Conservation (phyloP, 768 basidiomycete genomes). For the Suillus americanus region DNA sequence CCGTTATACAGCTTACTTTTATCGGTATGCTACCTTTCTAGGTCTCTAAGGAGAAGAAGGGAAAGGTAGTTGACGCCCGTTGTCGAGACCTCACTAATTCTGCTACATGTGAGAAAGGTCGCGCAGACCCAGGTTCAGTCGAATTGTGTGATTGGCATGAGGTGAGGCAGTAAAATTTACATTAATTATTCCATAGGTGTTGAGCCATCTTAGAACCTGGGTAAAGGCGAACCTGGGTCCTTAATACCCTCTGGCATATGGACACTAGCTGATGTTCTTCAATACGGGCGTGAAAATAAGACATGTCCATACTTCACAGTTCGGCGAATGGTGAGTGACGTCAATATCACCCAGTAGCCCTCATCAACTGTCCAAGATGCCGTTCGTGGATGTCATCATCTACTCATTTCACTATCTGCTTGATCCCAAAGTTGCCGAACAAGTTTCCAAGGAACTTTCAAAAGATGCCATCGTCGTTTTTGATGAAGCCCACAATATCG, state of each 20-base stretch:
- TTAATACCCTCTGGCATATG: constrained; percentile 85
- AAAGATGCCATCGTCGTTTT: constrained; percentile 99
- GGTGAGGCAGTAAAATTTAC: constrained; percentile 43
- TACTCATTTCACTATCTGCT: constrained; percentile 99
- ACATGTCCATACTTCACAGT: constrained; percentile 96
- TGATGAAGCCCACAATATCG: constrained; percentile 99
- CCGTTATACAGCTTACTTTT: neutral
- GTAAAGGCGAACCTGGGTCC: constrained; percentile 76
- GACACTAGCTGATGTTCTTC: constrained; percentile 91
- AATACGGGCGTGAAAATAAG: constrained; percentile 81
- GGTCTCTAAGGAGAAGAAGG: constrained; percentile 98
- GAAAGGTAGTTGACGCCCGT: constrained; percentile 93
- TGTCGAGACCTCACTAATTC: constrained; percentile 95
- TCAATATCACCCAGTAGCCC: neutral
- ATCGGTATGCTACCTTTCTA: constrained; percentile 28
- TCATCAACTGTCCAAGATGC: constrained; percentile 61
- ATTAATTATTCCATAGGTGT: constrained; percentile 3
- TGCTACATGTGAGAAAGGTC: constrained; percentile 77
- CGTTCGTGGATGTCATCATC: constrained; percentile 93
- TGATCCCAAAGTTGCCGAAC: constrained; percentile 98
- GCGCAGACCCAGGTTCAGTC: constrained; percentile 84
- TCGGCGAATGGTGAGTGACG: constrained; percentile 81
- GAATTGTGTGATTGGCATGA: constrained; percentile 96
- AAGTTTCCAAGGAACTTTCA: constrained; percentile 96
- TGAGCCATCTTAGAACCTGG: constrained; percentile 62